These are phyloP conservation scores for Termitomyces sp. DNA, from an alignment of 768 basidiomycete species.

Conservation along the genomic window DNA sequence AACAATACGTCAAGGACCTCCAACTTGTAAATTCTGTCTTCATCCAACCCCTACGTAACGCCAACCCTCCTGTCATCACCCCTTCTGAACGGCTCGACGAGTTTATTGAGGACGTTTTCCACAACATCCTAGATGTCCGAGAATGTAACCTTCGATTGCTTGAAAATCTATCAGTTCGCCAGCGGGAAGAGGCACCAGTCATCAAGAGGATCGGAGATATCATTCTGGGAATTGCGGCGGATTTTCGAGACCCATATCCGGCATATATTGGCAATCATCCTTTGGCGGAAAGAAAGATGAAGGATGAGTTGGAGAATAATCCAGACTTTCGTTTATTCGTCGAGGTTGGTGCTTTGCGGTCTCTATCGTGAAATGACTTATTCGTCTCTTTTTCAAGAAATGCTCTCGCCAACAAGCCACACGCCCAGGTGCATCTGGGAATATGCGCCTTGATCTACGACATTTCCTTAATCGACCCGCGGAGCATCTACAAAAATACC, in stretches of 20 bases:
- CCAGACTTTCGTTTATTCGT: conserved; percentile 80
- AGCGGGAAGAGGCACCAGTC: conserved; percentile 80
- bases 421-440: conserved; percentile 33
- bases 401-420: conserved; percentile 41
- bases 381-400: conserved; percentile 25
- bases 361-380: not conserved
- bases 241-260: conserved; percentile 84
- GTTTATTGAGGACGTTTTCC: conserved; percentile 86
- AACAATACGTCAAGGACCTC: conserved; percentile 86
- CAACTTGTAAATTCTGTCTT: conserved; percentile 75
- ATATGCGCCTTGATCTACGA: conserved; percentile 60
- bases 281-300: conserved; percentile 78
- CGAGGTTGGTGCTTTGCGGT: conserved; percentile 52
- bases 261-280: conserved; percentile 85
- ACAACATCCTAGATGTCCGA: conserved; percentile 81
- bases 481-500: conserved; percentile 86
- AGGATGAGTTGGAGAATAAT: conserved; percentile 83
- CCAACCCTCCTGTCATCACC: conserved; percentile 43
- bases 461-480: conserved; percentile 76
- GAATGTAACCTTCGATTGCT: conserved; percentile 77
- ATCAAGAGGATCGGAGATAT: conserved; percentile 87
- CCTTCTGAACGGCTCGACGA: conserved; percentile 57
- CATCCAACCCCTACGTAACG: conserved; percentile 42
- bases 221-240: conserved; percentile 80
- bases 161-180: conserved; percentile 82